A percentile compares a stretch with the other conserved stretches of the same genome.
Conservation (phyloP, 1,139 yeast species). For the Hyphopichia wangnamkhiaoensis region DNA sequence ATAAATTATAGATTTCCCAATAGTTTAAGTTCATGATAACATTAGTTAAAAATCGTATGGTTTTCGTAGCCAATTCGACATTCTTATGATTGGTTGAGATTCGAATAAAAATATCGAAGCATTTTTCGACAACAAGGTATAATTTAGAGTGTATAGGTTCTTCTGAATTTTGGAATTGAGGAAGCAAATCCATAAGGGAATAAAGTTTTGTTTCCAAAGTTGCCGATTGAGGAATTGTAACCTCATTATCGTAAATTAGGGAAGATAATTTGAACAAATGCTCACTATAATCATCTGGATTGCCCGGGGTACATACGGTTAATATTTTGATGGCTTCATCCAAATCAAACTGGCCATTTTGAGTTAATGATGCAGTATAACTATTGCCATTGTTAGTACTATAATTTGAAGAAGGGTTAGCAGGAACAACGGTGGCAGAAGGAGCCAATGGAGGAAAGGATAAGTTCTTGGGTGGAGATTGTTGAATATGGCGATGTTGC, state of each 20-base stretch:
- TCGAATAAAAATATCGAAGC: slow-evolving; percentile 41
- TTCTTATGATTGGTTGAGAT: slow-evolving; percentile 32
- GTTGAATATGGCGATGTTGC: slow-evolving; percentile 6
- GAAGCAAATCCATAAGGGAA: slow-evolving; percentile 27
- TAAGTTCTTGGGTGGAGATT: slow-evolving; percentile 1
- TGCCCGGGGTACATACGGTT: slow-evolving; percentile 28
- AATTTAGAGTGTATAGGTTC: slow-evolving; percentile 36
- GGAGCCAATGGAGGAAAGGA: slow-evolving; percentile 1
- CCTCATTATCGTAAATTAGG: slow-evolving; percentile 26
- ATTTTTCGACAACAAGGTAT: slow-evolving; percentile 37
- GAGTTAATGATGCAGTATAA: slow-evolving; percentile 5
- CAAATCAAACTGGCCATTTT: slow-evolving; percentile 13
- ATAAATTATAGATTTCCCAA: slow-evolving; percentile 48
- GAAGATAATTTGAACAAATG: slow-evolving; percentile 36
- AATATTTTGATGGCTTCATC: slow-evolving; percentile 33
- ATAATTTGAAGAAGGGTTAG: slow-evolving; percentile 4
- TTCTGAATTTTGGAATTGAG: slow-evolving; percentile 20
- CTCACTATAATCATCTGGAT: slow-evolving; percentile 38
- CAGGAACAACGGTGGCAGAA: slow-evolving; percentile 5
- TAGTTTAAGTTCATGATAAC: slow-evolving; percentile 43
- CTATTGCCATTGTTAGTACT: neutral
- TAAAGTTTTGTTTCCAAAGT: slow-evolving; percentile 26
- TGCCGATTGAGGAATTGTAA: slow-evolving; percentile 12
- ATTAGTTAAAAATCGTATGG: slow-evolving; percentile 42
- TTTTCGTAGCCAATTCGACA: slow-evolving; percentile 33